These are phyloP conservation scores for Trypanosoma scelopori DNA, from an alignment of 208 protist species.

Conservation along the genomic window DNA sequence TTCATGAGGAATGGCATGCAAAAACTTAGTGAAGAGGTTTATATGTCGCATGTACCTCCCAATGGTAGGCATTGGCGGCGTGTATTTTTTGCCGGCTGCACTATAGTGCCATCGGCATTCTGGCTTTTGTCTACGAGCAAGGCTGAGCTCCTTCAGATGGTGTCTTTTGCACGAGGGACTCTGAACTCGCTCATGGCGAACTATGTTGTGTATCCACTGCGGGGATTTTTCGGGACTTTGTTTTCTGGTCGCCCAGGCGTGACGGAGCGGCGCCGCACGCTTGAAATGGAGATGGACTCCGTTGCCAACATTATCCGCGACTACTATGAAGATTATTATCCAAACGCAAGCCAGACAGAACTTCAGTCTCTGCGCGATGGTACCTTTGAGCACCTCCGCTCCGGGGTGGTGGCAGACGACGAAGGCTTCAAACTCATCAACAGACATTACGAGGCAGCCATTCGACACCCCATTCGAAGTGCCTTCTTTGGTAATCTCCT, in stretches of 20 bases:
- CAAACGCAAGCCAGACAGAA: constrained; percentile 28
- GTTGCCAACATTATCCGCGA: constrained; percentile 80
- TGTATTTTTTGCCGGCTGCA: constrained; percentile 27
- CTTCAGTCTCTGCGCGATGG: constrained; percentile 44
- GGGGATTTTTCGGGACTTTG: constrained; percentile 49
- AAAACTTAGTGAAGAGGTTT: neutral
- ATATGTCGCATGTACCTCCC: constrained; percentile 5
- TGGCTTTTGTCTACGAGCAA: constrained; percentile 49
- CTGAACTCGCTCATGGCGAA: constrained; percentile 32
- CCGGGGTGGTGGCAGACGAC: constrained; percentile 47
- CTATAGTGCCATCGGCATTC: constrained; percentile 32
- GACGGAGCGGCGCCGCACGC: constrained; percentile 50
- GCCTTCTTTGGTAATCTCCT: constrained; percentile 67
- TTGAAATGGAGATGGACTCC: constrained; percentile 56
- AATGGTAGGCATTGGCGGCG: constrained; percentile 23
- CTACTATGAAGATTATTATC: constrained; percentile 77
- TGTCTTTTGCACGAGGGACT: constrained; percentile 9
- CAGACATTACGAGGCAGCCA: constrained; percentile 57
- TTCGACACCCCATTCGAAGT: constrained; percentile 66
- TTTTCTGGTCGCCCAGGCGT: constrained; percentile 63
- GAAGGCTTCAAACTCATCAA: constrained; percentile 64
- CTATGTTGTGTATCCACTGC: constrained; percentile 51
- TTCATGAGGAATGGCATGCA: neutral
- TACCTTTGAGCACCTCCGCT: constrained; percentile 42
- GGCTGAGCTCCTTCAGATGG: constrained; percentile 31